Evolutionary conservation across 768 basidiomycete species (phyloP).

Genomic region (Amanita inopinata): DNA sequence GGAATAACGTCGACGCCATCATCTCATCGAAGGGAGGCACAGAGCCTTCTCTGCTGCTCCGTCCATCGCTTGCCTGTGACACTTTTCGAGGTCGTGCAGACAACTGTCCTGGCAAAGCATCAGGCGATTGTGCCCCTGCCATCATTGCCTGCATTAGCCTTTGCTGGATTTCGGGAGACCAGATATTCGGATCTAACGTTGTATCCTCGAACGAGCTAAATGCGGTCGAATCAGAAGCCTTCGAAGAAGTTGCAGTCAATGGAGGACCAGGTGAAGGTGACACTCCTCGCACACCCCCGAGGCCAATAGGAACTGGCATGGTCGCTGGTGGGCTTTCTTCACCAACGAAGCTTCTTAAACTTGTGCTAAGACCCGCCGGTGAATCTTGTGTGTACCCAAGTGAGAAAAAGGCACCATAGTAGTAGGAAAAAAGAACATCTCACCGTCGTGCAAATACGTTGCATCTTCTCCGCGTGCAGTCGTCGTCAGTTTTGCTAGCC

Average conservation of each 20-base stretch:
- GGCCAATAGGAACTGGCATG: slow-evolving; percentile 26
- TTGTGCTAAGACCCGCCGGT: slow-evolving; percentile 24
- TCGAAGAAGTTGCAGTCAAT: slow-evolving; percentile 11
- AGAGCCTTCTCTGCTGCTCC: slow-evolving; percentile 3
- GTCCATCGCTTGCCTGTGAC: slow-evolving; percentile 1
- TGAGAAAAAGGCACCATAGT: background rate
- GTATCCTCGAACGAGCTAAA: slow-evolving; percentile 16
- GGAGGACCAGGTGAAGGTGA: slow-evolving; percentile 22
- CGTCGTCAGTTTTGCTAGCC: slow-evolving; percentile 71
- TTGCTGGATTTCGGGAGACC: slow-evolving; percentile 61
- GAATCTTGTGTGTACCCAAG: slow-evolving; percentile 21
- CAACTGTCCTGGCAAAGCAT: slow-evolving; percentile 9
- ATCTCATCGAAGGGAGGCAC: slow-evolving; percentile 32
- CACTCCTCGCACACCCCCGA: slow-evolving; percentile 12
- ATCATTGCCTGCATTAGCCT: slow-evolving; percentile 63
- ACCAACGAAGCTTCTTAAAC: slow-evolving; percentile 30
- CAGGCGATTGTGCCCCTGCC: slow-evolving; percentile 17
- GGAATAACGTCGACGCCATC: slow-evolving; percentile 35
- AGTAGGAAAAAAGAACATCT: slow-evolving; percentile 14
- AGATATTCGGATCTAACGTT: slow-evolving; percentile 45
- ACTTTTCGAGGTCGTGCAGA: background rate
- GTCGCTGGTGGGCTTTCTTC: slow-evolving; percentile 26
- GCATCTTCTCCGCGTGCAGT: slow-evolving; percentile 64
- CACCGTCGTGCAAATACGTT: slow-evolving; percentile 44
- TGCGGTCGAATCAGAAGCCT: slow-evolving; percentile 12